Percentiles rank a stretch among this genome's conserved stretches.
Conservation (phyloP, 768 basidiomycete species). For the Suillus subaureus region DNA sequence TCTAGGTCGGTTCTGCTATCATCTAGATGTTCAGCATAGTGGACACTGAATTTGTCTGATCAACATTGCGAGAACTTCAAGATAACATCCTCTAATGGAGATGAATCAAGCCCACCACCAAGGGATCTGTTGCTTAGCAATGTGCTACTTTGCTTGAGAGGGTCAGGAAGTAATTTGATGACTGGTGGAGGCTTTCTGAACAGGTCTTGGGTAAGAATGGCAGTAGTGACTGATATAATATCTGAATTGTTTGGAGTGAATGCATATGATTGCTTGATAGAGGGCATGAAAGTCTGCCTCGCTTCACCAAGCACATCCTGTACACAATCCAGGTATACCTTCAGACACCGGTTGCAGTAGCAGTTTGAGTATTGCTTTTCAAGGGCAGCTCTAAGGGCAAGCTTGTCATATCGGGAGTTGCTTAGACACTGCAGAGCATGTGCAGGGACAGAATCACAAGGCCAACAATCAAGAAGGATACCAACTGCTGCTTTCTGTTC, state of each 20-base stretch:
- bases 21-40: slow-evolving; percentile 16
- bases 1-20: slow-evolving; percentile 16
- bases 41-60: slow-evolving; percentile 9
- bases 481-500: neutral
- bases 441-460: slow-evolving; percentile 10
- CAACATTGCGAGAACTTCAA: neutral
- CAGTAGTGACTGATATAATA: neutral
- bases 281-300: neutral
- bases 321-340: slow-evolving; percentile 15
- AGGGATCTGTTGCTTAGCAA: too few species aligned
- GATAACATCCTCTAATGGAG: slow-evolving; percentile 1
- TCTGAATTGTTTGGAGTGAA: slow-evolving; percentile 7
- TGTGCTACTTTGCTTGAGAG: neutral
- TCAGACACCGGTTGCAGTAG: slow-evolving; percentile 17
- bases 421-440: slow-evolving; percentile 2
- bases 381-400: neutral
- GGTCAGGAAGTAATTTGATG: neutral
- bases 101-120: neutral
- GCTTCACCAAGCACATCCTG: slow-evolving; percentile 14
- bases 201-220: neutral
- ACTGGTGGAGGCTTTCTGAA: slow-evolving; percentile 4
- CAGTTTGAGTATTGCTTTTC: slow-evolving; percentile 16
- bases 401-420: slow-evolving; percentile 8
- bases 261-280: neutral
- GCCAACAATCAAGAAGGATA: slow-evolving; percentile 17